Conservation (phyloP, 2,329 filamentous ascomycete species). For the Albophoma yamanashiensis region DNA sequence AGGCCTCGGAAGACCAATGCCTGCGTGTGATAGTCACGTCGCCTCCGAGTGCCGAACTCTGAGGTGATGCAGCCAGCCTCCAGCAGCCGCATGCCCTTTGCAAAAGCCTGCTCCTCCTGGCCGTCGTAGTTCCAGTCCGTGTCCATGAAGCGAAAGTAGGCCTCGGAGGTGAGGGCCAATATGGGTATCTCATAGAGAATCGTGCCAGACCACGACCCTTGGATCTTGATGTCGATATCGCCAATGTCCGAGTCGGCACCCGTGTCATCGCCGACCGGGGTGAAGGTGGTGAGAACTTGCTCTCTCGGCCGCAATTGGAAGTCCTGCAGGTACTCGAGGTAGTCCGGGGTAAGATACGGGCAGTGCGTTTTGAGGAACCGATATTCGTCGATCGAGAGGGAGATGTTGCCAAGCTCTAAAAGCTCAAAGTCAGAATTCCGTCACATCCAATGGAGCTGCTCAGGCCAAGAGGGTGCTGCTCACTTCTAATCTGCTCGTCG, state of each 20-base stretch:
- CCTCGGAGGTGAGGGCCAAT: slow-evolving; percentile 83
- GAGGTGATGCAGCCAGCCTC: slow-evolving; percentile 81
- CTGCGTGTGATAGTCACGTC: slow-evolving; percentile 91
- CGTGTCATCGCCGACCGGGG: slow-evolving; percentile 41
- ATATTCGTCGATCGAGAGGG: slow-evolving; percentile 68
- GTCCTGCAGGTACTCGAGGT: slow-evolving; percentile 69
- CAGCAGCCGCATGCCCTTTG: slow-evolving; percentile 69
- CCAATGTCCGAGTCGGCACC: slow-evolving; percentile 58
- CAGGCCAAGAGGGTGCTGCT: slow-evolving; percentile 13
- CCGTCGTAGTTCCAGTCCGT: slow-evolving; percentile 82
- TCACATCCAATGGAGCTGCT: background rate
- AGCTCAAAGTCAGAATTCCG: slow-evolving; percentile 14
- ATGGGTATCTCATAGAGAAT: slow-evolving; percentile 97
- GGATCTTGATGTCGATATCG: slow-evolving; percentile 65
- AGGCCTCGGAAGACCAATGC: slow-evolving; percentile 83
- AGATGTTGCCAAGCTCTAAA: slow-evolving; percentile 71
- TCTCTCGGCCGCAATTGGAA: slow-evolving; percentile 75
- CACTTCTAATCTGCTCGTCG: slow-evolving; percentile 69
- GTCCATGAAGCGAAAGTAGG: slow-evolving; percentile 96
- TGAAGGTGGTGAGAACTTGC: slow-evolving; percentile 66
- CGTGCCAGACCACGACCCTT: slow-evolving; percentile 83
- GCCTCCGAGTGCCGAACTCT: slow-evolving; percentile 83
- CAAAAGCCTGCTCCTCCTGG: slow-evolving; percentile 75
- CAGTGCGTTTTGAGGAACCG: slow-evolving; percentile 69
- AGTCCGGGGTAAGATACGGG: slow-evolving; percentile 66